Base-by-base conservation (phyloP, 495 filamentous ascomycete genomes). In the Thozetella sp. region DNA sequence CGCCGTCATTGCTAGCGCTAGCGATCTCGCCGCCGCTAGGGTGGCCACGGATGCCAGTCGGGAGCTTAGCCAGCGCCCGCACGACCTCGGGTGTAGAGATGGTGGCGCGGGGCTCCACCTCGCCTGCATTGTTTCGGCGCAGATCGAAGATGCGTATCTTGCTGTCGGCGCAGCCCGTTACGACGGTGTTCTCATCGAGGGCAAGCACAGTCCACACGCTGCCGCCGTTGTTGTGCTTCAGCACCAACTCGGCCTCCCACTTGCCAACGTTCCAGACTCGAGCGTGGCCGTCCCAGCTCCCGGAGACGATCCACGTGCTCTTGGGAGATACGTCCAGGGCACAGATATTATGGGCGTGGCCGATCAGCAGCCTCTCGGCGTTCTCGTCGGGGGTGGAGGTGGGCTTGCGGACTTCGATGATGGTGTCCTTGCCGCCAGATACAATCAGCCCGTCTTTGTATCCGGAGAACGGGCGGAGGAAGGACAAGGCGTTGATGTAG, bases 161-260 rank as follows among this genome's bases (percentile, higher is more conserved):
- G 65, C 90, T 87, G 73, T 99, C 96, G 59, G 95, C 96, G 56
- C 90, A 96, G 78, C 90, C 95, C 10, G 96, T 98, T 60, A 97
- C 87, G 46, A 98, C 78, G 0, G 88, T 93, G 24, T 88, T 80
- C 61, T 86, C 81, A 64, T 95, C 91, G 62, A 92, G 91, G 22
- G 88, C 91, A 57, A 98, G 71, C 3, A 97, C 95, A 25, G 90
- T 88, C 96, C 95, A 98, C 20, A 98, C 93, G 26, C 72, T 71
- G 59, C 83, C 89, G 50, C 84, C 91, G 59, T 87, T 83, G 65
- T 96, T 91, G 3, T 89, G 93, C 45, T 88, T 79, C 17, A 98
- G 80, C 22, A 91, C 74, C 20, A 86, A 81, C 53, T 88, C 80
- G 15, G 79, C 82, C 68, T 93, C 91, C 91, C 90, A 97, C 61